Percentiles rank a stretch among this genome's conserved stretches.
Evolutionary conservation across 176 grass and related monocot species (phyloP).

Genomic region (Hyparrhenia diplandra): DNA sequence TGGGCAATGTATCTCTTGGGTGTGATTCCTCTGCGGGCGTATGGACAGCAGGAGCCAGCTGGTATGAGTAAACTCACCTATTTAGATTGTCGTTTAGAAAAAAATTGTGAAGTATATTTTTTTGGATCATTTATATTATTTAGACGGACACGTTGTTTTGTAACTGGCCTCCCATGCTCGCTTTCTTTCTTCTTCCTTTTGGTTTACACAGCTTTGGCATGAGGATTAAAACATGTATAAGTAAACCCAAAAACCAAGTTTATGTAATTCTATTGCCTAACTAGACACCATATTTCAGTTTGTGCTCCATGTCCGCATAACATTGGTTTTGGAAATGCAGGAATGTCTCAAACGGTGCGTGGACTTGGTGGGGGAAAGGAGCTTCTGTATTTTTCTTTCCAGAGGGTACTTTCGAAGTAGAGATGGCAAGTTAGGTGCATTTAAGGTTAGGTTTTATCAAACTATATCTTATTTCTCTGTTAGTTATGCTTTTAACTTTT

Average conservation of each 20-base stretch:
- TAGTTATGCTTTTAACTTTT: background rate
- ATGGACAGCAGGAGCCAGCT: slow-evolving; percentile 91
- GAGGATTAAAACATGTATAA: no score
- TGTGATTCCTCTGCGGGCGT: slow-evolving; percentile 76
- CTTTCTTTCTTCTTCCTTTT: no score
- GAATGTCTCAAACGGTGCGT: slow-evolving; percentile 92
- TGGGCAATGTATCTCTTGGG: slow-evolving; percentile 98
- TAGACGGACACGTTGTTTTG: no score
- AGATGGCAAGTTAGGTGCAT: slow-evolving; percentile 84
- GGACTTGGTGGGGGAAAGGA: slow-evolving; percentile 64
- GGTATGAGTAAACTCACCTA: slow-evolving; percentile 44
- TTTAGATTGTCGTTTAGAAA: background rate
- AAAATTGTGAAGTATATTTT: background rate
- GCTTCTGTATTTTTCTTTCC: slow-evolving; percentile 98
- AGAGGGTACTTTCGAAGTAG: slow-evolving; percentile 85
- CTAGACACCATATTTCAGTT: background rate
- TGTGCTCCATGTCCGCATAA: background rate
- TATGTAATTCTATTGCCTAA: background rate
- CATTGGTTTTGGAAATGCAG: slow-evolving; percentile 32
- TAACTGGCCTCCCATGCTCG: no score
- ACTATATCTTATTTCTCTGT: background rate
- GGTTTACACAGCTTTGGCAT: no score
- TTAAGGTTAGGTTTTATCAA: slow-evolving; percentile 64
- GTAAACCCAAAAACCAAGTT: no score
- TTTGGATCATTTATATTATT: no score